phyloP scores from a whole-genome alignment of 768 basidiomycete species.

The Phanerochaete carnosa region DNA sequence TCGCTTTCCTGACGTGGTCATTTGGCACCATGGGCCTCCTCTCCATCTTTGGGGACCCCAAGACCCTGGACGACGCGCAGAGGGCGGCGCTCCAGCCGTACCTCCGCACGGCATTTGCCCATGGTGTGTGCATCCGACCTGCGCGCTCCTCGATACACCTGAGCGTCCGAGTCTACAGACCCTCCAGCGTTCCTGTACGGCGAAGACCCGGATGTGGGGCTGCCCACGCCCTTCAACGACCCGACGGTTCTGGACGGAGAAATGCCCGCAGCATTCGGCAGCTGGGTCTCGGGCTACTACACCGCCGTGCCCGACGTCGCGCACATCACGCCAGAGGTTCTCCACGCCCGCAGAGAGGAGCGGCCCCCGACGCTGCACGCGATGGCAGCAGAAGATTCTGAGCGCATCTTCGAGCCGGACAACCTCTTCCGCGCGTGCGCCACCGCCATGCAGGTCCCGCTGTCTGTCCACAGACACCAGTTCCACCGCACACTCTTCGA shows the following conservation, averaged over 20 bases:
- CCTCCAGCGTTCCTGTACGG: neutral
- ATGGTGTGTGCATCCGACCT: neutral
- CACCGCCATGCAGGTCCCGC: neutral
- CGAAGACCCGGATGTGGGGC: neutral
- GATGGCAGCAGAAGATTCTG: neutral
- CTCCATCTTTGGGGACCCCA: conserved; percentile 2
- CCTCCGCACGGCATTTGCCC: neutral
- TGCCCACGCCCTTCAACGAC: neutral
- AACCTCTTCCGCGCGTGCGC: neutral
- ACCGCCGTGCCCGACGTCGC: neutral
- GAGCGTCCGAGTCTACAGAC: too few relatives aligned
- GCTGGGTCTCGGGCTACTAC: neutral
- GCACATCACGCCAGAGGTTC: neutral
- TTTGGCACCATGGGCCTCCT: neutral
- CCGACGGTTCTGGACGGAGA: neutral
- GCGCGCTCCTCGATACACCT: too few relatives aligned
- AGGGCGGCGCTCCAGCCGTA: neutral
- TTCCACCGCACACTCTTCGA: neutral
- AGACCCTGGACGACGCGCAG: neutral
- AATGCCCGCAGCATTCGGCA: neutral
- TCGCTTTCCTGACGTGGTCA: conserved; percentile 8
- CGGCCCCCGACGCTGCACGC: neutral
- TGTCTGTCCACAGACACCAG: neutral
- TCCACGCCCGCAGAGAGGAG: neutral
- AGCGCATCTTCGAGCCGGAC: neutral